Percentiles rank a stretch among this genome's conserved stretches.
Evolutionary conservation across 192 early-diverging fungal species (phyloP).

Genomic region (Coemansia sp.): DNA sequence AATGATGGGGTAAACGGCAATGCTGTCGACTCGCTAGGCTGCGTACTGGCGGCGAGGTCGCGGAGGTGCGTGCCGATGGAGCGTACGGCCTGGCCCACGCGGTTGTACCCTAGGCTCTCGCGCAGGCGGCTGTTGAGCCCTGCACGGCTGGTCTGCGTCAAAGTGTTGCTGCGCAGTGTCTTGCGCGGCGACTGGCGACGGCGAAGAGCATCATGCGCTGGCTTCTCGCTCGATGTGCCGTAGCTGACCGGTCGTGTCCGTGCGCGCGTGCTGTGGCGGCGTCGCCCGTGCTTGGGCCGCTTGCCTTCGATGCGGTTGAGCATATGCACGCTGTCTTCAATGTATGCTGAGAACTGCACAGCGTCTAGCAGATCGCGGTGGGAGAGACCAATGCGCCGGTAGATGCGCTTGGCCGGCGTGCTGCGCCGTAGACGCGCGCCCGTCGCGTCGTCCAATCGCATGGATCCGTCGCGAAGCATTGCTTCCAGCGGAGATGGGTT

Average conservation of each 20-base stretch:
- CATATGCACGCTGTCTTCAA: constrained; percentile 39
- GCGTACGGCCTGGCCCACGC: constrained; percentile 29
- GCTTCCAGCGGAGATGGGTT: constrained; percentile 33
- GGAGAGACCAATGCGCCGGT: constrained; percentile 46
- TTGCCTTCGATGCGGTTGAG: constrained; percentile 33
- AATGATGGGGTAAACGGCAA: constrained; percentile 8
- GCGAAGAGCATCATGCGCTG: neutral
- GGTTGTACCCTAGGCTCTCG: constrained; percentile 29
- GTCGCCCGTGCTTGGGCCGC: constrained; percentile 19
- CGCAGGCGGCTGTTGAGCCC: constrained; percentile 35
- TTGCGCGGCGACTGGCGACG: constrained; percentile 10
- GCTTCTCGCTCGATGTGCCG: constrained; percentile 12
- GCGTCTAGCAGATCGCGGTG: constrained; percentile 41
- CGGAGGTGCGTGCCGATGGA: constrained; percentile 35
- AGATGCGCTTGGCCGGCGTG: constrained; percentile 36
- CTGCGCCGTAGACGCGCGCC: constrained; percentile 18
- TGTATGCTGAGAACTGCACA: constrained; percentile 31
- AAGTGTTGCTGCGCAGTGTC: constrained; percentile 12
- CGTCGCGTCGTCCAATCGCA: constrained; percentile 3
- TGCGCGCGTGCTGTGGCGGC: constrained; percentile 8
- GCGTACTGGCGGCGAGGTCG: constrained; percentile 29
- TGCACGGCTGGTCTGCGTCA: constrained; percentile 15
- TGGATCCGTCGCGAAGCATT: constrained; percentile 13
- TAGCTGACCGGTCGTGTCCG: constrained; percentile 10
- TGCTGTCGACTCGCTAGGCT: constrained; percentile 19